These are phyloP conservation scores for Rosa chinensis DNA, from an alignment of 306 rosid genomes.

Conservation along the genomic window DNA sequence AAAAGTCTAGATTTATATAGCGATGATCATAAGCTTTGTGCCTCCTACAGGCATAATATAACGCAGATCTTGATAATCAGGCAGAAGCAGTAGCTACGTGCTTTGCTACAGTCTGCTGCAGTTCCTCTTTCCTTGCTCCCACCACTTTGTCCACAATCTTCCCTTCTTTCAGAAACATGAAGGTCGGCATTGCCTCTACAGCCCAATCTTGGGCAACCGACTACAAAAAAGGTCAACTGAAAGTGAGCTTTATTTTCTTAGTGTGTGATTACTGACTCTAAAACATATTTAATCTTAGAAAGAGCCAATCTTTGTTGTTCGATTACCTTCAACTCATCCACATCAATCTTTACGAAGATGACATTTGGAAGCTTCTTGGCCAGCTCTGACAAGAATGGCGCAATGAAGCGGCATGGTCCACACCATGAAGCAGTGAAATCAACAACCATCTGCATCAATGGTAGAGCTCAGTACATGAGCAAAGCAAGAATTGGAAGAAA, in stretches of 20 bases:
- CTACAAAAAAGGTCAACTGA: constrained; percentile 40
- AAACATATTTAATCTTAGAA: not conserved
- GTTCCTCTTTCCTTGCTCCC: constrained; percentile 87
- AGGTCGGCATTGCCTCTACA: constrained; percentile 96
- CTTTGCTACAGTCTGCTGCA: constrained; percentile 59
- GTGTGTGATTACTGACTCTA: not conserved
- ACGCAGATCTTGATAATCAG: constrained; percentile 17
- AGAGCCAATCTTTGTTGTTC: not conserved
- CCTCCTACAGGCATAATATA: not conserved
- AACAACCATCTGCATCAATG: constrained; percentile 55
- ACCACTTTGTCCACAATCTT: constrained; percentile 71
- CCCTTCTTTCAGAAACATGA: constrained; percentile 87
- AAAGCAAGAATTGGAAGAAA: not conserved
- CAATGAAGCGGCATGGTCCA: constrained; percentile 88
- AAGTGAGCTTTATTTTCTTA: not conserved
- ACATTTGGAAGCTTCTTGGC: constrained; percentile 62
- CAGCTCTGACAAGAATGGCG: constrained; percentile 70
- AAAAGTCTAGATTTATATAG: not conserved
- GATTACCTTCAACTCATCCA: constrained; percentile 80
- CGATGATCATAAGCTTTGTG: not conserved
- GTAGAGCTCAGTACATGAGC: not conserved
- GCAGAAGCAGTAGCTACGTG: constrained; percentile 49
- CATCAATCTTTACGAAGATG: constrained; percentile 80
- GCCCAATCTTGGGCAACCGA: constrained; percentile 86
- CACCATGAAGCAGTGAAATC: constrained; percentile 98